phyloP scores from a whole-genome alignment of 2,329 filamentous ascomycete species.

The Trichoderma aggressivum region DNA sequence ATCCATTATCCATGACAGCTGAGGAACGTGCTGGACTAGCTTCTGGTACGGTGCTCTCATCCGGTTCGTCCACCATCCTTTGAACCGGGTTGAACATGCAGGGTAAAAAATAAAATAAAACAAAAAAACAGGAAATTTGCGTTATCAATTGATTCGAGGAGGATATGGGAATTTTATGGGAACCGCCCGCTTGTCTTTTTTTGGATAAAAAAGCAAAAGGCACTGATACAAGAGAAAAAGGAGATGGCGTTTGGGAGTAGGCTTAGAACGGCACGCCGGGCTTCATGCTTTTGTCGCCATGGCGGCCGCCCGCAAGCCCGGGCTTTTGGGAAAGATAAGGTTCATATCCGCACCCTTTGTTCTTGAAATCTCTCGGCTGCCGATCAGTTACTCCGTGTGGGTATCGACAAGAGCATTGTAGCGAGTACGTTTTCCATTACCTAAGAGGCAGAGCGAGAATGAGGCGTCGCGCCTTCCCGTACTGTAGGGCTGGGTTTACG shows the following conservation, averaged over 20 bases:
- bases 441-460: background rate
- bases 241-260: background rate
- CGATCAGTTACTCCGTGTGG: slow-evolving; percentile 3
- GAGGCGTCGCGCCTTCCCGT: background rate
- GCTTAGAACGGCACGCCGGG: background rate
- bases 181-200: background rate
- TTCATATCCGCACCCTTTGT: background rate
- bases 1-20: background rate
- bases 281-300: background rate
- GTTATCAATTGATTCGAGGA: background rate
- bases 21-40: background rate
- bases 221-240: background rate
- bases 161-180: background rate
- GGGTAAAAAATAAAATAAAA: background rate
- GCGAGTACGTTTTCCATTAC: background rate
- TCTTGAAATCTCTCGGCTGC: background rate
- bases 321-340: background rate
- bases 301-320: background rate
- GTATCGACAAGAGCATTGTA: background rate
- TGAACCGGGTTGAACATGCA: slow-evolving; percentile 3
- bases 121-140: background rate
- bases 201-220: background rate
- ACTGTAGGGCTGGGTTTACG: slow-evolving; percentile 7
- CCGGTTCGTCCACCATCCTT: background rate
- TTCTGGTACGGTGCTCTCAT: background rate